Evolutionary conservation across 352 stramenopile species (phyloP), one percentile per base, ranked within the genome.

Genomic region (Phytophthora ramorum): DNA sequence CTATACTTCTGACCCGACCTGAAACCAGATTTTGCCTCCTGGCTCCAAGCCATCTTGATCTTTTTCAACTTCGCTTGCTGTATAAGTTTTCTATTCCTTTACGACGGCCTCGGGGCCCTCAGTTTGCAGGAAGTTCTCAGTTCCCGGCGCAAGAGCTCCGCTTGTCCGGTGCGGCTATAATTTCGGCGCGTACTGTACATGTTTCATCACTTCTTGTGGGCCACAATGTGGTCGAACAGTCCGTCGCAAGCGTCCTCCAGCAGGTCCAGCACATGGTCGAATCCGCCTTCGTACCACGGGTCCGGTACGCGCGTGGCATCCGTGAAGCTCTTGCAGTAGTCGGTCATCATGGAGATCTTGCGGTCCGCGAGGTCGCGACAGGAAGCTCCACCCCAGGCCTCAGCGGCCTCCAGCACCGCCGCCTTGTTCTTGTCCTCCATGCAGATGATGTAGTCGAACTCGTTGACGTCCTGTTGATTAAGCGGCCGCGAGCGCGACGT

Each of bases 401-500:
- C 62, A 1, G 89, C 90, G 0, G 90, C 90, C 56, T 96, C 88
- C 20, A 95, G 60, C 61, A 97, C 88, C 2, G 88, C 87, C n/a
- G 60, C 44, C 37, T 79, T 79, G 76, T 97, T 97, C 72, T 88
- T 90, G 55, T 83, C 70, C 55, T 97, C 90, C 90, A 97, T 97
- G 62, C 86, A 94, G 28, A 97, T 81, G 64, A 97, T 95, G 58
- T 93, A 84, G 62, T 97, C 90, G 48, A 97, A 96, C 12, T 85
- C 64, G 9, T 92, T 69, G 37, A 97, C 76, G 41, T 97, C 91
- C 32, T 78, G 35, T 7, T 61, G 66, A n/a, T 69, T 85, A 8
- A 97, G 75, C 20, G 89, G 85, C 17, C 90, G 85, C 19, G 91
- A 91, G 30, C 77, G 76, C 1, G 88, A 96, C 48, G 80, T 95